phyloP scores from a whole-genome alignment of 257 asterid species.

The Nicotiana sylvestris region DNA sequence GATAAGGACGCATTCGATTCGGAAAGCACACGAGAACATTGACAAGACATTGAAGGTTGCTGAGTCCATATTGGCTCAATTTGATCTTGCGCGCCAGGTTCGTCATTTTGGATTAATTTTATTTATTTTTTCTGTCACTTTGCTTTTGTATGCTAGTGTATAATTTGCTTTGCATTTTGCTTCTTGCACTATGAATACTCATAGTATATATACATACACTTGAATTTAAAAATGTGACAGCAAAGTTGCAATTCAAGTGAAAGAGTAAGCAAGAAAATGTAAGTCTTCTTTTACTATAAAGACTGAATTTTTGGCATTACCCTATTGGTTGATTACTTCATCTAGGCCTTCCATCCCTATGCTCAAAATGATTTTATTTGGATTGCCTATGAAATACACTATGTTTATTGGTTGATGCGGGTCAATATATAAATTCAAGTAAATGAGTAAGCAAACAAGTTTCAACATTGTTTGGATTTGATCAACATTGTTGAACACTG shows the following conservation, averaged over 20 bases:
- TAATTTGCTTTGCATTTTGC: not conserved
- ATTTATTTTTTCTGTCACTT: not conserved
- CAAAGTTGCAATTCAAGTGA: not conserved
- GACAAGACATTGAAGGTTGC: conserved; percentile 79
- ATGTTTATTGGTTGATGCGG: not conserved
- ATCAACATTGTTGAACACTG: no score
- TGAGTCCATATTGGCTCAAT: conserved; percentile 62
- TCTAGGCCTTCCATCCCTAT: not conserved
- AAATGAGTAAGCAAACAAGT: no score
- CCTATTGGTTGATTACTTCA: not conserved
- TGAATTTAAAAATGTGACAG: not conserved
- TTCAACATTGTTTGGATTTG: no score
- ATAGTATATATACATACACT: not conserved
- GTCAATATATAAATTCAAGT: not conserved
- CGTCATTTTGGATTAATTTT: not conserved
- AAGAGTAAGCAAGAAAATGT: not conserved
- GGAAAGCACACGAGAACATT: conserved; percentile 90
- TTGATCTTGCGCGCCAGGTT: conserved; percentile 83
- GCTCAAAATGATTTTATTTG: not conserved
- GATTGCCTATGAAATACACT: not conserved
- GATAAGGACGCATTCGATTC: conserved; percentile 84
- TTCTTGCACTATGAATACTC: not conserved
- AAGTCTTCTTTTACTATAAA: not conserved
- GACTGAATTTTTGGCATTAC: no score
- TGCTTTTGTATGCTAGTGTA: not conserved